Conservation (phyloP, 2,329 filamentous ascomycete genomes). For the Neofusicoccum laricinum region DNA sequence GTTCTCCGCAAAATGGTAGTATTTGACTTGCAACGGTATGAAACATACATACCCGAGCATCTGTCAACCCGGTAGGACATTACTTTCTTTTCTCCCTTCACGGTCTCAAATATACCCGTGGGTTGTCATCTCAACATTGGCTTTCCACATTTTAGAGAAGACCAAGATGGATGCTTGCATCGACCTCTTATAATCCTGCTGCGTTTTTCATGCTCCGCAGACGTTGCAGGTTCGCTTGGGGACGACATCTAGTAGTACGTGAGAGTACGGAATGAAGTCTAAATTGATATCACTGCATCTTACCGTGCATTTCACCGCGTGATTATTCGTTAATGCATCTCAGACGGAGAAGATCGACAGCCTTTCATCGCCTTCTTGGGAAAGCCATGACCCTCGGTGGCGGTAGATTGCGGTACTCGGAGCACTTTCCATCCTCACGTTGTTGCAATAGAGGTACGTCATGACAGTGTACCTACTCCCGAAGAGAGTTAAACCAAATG, state of each 20-base stretch:
- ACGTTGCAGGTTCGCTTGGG: constrained; percentile 12
- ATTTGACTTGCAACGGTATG: neutral
- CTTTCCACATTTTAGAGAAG: constrained; percentile 9
- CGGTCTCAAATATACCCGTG: constrained; percentile 14
- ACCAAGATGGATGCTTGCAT: constrained; percentile 9
- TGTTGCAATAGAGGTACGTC: too few species aligned
- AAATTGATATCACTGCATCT: neutral
- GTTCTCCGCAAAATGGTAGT: too few species aligned
- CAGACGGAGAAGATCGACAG: too few species aligned
- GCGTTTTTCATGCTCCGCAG: neutral
- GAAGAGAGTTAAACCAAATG: too few species aligned
- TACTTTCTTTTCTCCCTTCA: neutral
- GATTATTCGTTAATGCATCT: neutral
- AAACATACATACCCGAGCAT: neutral
- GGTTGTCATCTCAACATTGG: neutral
- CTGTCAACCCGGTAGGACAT: neutral
- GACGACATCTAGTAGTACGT: neutral
- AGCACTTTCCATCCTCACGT: too few species aligned
- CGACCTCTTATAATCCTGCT: constrained; percentile 11
- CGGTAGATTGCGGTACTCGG: too few species aligned
- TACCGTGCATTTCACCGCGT: neutral
- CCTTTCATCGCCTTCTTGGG: too few species aligned
- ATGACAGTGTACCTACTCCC: too few species aligned
- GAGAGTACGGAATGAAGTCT: neutral
- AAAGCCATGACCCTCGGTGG: too few species aligned